Conservation (phyloP, 345 rosid species). For the Eucalyptus globulus region DNA sequence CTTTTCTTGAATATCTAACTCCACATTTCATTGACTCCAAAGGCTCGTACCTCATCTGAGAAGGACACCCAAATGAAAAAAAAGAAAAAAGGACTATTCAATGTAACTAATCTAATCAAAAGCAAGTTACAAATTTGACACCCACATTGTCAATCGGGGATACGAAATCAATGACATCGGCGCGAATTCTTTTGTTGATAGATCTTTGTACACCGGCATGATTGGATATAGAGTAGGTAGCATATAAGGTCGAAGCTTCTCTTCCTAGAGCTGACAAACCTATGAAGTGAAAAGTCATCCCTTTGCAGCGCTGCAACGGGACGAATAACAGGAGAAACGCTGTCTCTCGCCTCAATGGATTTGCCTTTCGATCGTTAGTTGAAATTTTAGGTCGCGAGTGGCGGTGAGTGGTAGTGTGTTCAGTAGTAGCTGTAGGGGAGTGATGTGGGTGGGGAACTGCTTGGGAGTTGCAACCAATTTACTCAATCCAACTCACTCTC, state of each 20-base stretch:
- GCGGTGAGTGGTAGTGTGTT: background rate
- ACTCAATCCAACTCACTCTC: background rate
- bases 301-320: background rate
- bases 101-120: background rate
- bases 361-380: background rate
- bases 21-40: background rate
- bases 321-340: background rate
- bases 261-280: background rate
- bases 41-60: background rate
- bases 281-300: background rate
- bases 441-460: slow-evolving; percentile 11
- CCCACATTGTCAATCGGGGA: background rate
- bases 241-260: background rate
- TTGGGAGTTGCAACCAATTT: slow-evolving; percentile 18
- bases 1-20: background rate
- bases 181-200: background rate
- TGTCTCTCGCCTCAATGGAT: background rate
- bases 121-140: background rate
- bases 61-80: background rate
- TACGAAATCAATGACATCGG: background rate
- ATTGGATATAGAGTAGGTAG: background rate
- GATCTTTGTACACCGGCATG: background rate
- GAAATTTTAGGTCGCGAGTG: background rate
- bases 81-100: background rate
- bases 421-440: background rate